Conservation (phyloP, 352 stramenopile genomes). For the Pseudoperonospora humuli region DNA sequence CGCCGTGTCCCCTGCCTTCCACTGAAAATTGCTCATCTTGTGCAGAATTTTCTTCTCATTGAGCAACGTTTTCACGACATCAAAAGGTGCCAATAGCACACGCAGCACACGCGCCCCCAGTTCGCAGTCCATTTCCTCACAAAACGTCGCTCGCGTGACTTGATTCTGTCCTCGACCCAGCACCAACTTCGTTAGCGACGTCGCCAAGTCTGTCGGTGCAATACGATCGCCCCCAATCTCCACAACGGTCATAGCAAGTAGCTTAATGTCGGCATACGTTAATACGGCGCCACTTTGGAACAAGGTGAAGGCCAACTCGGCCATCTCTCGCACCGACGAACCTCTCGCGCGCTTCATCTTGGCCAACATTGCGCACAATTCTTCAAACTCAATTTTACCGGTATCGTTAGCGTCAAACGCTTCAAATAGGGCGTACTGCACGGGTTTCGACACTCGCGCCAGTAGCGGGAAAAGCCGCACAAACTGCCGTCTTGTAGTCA, state of each 20-base stretch:
- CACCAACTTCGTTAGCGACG: conserved; percentile 22
- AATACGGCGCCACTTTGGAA: conserved; percentile 32
- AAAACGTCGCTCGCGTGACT: conserved; percentile 15
- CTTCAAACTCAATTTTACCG: conserved; percentile 45
- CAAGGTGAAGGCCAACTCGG: conserved; percentile 53
- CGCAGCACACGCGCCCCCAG: conserved; percentile 31
- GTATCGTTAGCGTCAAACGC: conserved; percentile 43
- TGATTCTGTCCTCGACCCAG: conserved; percentile 8
- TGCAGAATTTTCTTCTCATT: conserved; percentile 34
- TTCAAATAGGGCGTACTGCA: conserved; percentile 31
- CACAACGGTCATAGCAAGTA: conserved; percentile 29
- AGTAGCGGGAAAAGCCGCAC: conserved; percentile 52
- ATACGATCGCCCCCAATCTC: conserved; percentile 17
- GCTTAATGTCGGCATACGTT: conserved; percentile 22
- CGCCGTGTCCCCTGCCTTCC: conserved; percentile 36
- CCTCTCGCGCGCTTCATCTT: conserved; percentile 21
- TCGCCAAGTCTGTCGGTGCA: conserved; percentile 15
- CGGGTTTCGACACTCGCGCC: conserved; percentile 18
- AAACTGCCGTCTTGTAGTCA: conserved; percentile 38
- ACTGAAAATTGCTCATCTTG: conserved; percentile 26
- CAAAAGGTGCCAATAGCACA: conserved; percentile 48
- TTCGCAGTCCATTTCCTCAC: conserved; percentile 16
- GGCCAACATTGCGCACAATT: conserved; percentile 56
- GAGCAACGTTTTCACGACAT: conserved; percentile 38
- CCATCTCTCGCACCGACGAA: conserved; percentile 25